Evolutionary conservation across 164 flowering plant species (phyloP).

Genomic region (Umbellularia californica): DNA sequence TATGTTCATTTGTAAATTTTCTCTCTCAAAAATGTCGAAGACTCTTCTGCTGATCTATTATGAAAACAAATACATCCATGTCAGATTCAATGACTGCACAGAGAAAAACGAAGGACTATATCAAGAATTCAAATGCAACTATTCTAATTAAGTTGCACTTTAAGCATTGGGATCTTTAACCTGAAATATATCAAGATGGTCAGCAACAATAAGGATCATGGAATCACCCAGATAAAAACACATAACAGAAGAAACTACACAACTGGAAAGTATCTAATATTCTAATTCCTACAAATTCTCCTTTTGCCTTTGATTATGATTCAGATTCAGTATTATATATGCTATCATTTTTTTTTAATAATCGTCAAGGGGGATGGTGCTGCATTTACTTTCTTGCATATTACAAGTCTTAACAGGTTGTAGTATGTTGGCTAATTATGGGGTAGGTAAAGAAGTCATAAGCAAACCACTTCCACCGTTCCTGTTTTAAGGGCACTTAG

Average conservation of each 20-base stretch:
- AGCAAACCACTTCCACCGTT: too few relatives aligned
- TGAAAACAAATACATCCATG: neutral
- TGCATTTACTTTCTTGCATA: too few relatives aligned
- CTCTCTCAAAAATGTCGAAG: constrained; percentile 17
- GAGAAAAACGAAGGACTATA: too few relatives aligned
- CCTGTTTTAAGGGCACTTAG: too few relatives aligned
- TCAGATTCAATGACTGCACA: neutral
- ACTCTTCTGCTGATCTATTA: constrained; percentile 20
- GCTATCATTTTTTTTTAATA: too few relatives aligned
- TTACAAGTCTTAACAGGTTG: too few relatives aligned
- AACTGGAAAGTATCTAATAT: neutral
- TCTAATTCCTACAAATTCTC: neutral
- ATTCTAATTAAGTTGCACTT: too few relatives aligned
- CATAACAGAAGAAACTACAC: neutral
- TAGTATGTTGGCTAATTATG: too few relatives aligned
- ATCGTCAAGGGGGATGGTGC: too few relatives aligned
- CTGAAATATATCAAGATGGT: neutral
- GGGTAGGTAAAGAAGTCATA: too few relatives aligned
- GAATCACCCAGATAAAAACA: neutral
- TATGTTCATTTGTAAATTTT: constrained; percentile 1
- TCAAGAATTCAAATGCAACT: too few relatives aligned
- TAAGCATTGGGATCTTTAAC: neutral
- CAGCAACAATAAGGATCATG: neutral
- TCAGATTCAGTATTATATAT: too few relatives aligned
- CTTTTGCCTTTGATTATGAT: neutral